These are phyloP conservation scores for Fraxinus cuspidata DNA, from an alignment of 257 asterid genomes.

Conservation along the genomic window DNA sequence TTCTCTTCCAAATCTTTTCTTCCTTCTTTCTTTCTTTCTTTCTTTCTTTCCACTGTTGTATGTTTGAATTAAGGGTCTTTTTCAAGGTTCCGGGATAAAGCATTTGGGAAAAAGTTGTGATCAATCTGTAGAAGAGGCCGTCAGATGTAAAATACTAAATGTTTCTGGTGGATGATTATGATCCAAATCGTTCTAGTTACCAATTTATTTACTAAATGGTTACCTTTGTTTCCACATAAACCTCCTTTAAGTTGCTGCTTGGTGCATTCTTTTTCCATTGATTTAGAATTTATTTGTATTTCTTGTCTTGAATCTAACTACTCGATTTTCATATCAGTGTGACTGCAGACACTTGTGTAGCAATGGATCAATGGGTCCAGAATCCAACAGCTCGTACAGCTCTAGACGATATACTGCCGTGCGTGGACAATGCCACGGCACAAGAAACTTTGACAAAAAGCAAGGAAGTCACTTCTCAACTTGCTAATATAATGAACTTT, in stretches of 20 bases:
- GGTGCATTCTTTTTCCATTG: neutral
- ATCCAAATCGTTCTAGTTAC: neutral
- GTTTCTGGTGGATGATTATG: neutral
- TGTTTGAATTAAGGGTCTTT: neutral
- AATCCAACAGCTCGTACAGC: constrained; percentile 84
- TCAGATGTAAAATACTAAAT: neutral
- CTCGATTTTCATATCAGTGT: constrained; percentile 38
- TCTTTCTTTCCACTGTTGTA: neutral
- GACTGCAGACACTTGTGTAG: constrained; percentile 80
- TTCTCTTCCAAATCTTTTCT: no score
- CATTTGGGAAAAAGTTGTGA: no score
- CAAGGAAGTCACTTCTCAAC: constrained; percentile 75
- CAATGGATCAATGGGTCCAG: constrained; percentile 88
- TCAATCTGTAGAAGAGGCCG: no score
- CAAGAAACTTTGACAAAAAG: constrained; percentile 61
- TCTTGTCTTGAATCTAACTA: constrained; percentile 10
- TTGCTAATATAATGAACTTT: constrained; percentile 58
- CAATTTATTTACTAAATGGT: neutral
- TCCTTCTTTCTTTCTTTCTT: neutral
- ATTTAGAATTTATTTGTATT: neutral
- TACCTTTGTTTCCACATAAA: neutral
- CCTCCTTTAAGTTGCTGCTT: neutral
- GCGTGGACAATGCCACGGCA: constrained; percentile 76
- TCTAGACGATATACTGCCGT: constrained; percentile 76
- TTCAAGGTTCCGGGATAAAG: no score